Evolutionary conservation across 2,329 filamentous ascomycete species (phyloP), one percentile per base, ranked within the genome.

Genomic region (Pseudogymnoascus sp.): DNA sequence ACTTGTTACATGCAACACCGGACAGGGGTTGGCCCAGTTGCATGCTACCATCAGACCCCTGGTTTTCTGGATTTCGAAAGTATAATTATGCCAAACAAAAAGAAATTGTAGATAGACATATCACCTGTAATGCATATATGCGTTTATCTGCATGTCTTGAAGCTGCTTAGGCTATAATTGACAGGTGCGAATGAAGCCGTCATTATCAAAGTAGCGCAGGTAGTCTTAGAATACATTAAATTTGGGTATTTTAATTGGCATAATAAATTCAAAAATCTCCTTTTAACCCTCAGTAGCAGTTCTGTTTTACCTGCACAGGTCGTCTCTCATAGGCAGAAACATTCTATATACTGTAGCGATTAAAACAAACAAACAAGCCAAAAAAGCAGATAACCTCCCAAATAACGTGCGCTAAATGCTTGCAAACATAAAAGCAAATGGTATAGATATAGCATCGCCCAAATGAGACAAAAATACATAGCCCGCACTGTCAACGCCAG

Each of bases 271-370:
- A 55, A 55, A 55, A 55, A 35, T 55, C 48, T 33, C 48, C 48
- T 21, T 55, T 55, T 55, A 55, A 55, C 48, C 48, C 29, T 55
- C 10, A 59, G 18, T 39, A 40, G 58, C 58, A 59, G 58, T 59
- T 39, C 58, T 59, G 58, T 59, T 59, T 59, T 59, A 59, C 58
- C 58, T 39, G 58, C 58, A 59, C 58, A 59, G 35, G 33, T 59
- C 35, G 58, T 40, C 15, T 59, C 58, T 40, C 33, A 59, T 36
- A 36, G 18, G 36, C 10, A 27, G 58, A 59, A 37, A 59, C 36
- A 36, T 36, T 37, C 36, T 59, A 37, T 59, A 59, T 39, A 39
- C 35, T 31, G 37, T 39, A 37, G 13, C 58, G n/a, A 59, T 33
- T 27, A 59, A 39, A 39, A 39, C 36, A 39, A 39, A 7, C 33